Evolutionary conservation across 768 basidiomycete species (phyloP).

Genomic region (Tulasnella sp.): DNA sequence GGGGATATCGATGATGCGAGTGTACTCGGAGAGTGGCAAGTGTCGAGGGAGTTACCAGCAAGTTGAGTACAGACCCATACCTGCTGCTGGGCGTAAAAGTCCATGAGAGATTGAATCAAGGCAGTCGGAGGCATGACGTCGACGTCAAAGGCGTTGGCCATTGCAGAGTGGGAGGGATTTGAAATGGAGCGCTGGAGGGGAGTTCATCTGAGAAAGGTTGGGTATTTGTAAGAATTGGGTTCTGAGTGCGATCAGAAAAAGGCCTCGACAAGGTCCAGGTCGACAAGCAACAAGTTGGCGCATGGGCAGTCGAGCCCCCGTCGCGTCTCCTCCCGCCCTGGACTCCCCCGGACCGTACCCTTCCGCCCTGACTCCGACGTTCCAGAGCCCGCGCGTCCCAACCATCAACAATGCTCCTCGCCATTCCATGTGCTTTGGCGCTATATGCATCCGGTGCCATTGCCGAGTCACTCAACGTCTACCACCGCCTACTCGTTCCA

Average conservation of each 20-base stretch:
- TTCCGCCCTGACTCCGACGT: no score
- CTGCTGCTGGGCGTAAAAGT: slow-evolving; percentile 6
- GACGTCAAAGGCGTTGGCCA: background rate
- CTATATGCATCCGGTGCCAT: background rate
- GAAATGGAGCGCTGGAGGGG: background rate
- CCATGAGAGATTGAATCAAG: background rate
- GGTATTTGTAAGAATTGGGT: background rate
- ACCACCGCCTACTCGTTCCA: background rate
- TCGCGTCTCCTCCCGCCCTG: background rate
- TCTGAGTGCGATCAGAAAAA: no score
- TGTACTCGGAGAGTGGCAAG: background rate
- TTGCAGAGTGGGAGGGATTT: background rate
- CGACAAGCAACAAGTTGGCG: background rate
- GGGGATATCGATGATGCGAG: background rate
- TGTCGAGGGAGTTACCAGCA: no score
- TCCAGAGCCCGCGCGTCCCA: no score
- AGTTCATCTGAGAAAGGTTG: background rate
- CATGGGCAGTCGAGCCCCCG: background rate
- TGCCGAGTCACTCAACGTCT: background rate
- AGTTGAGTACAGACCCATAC: background rate
- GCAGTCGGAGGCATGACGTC: background rate
- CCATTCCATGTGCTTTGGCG: background rate
- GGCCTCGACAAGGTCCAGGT: background rate
- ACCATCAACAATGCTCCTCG: no score
- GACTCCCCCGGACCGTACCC: background rate